Base-by-base conservation (phyloP, 257 asterid species). In the Przewalskia tangutica region DNA sequence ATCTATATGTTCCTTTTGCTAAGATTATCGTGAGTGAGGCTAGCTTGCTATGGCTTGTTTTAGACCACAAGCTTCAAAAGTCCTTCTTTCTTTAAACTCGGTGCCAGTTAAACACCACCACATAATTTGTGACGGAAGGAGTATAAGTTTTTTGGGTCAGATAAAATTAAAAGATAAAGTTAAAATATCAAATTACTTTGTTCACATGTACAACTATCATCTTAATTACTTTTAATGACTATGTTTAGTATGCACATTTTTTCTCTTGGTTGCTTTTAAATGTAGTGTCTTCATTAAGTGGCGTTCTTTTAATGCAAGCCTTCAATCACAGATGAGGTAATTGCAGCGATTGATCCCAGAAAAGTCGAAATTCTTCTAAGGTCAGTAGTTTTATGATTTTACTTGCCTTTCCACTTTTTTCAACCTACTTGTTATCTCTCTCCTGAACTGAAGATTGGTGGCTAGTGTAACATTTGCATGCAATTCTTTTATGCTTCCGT, bases 311-410 rank as follows among this genome's bases (percentile, higher is more conserved):
- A 6, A 83, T 87, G 77, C 80, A 80, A 64, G n/a, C 14, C 34
- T 80, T 80, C 64, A 58, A 77, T 87, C 64, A 50, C 97, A 95
- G 98, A 91, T 84, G 94, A 91, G 82, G 94, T 95, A 56, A 90
- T 94, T 84, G 91, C 97, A 85, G 95, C 94, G 55, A 90, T 95
- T 85, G 97, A 95, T 91, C 97, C 97, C 77, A 90, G 91, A 81
- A 95, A 92, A 80, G 97, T 93, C 82, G 97, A 95, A 84, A 94
- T 94, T 84, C 97, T 95, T 85, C 95, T 91, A 82, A 91, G 99
- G 99, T 95, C 86, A 80, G 79, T 55, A 83, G 44, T 27, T 82
- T 62, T 46, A 27, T 32, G 16, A 17, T 84, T 62, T 63, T 40
- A 17, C 76, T 82, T 64, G 40, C 38, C 62, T 20, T 71, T 5